Evolutionary conservation across 2,329 filamentous ascomycete genomes (phyloP).

Genomic region (Microdochium trichocladiopsis): DNA sequence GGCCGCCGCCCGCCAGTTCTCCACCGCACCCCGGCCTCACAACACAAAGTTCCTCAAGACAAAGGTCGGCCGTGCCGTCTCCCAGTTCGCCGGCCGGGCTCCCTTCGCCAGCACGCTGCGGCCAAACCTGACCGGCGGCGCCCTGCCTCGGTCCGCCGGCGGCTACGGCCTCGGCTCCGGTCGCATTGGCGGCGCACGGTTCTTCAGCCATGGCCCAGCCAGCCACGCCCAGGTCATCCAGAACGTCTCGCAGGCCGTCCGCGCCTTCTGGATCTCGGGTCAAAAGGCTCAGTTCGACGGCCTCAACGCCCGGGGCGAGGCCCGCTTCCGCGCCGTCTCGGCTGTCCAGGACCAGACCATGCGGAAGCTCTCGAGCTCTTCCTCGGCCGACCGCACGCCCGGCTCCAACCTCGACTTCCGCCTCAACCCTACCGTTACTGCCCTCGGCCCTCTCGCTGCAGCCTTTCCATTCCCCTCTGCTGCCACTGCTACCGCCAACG

Average conservation of each 20-base stretch:
- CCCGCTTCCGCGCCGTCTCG: conserved; percentile 73
- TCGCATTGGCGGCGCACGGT: conserved; percentile 64
- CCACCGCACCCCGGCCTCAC: conserved; percentile 35
- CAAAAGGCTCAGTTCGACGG: conserved; percentile 86
- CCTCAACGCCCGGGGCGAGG: conserved; percentile 63
- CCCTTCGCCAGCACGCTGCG: conserved; percentile 86
- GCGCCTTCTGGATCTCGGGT: conserved; percentile 87
- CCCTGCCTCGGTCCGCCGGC: conserved; percentile 75
- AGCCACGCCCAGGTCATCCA: conserved; percentile 85
- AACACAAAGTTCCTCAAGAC: conserved; percentile 42
- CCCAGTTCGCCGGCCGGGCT: conserved; percentile 63
- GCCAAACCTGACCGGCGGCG: conserved; percentile 85
- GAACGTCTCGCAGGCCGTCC: conserved; percentile 89
- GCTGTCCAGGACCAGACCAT: conserved; percentile 66
- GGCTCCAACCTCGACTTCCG: conserved; percentile 87
- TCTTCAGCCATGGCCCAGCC: conserved; percentile 85
- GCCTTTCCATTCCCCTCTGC: conserved; percentile 40
- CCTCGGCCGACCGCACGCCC: conserved; percentile 36
- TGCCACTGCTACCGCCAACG: conserved; percentile 29
- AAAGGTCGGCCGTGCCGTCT: conserved; percentile 41
- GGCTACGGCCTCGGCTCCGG: conserved; percentile 77
- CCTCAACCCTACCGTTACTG: conserved; percentile 83
- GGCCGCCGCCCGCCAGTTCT: conserved; percentile 40
- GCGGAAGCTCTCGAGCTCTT: conserved; percentile 48
- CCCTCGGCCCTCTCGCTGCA: conserved; percentile 64